These are phyloP conservation scores for Elaeis guineensis DNA, from an alignment of 176 grass and related monocot species.

Conservation along the genomic window DNA sequence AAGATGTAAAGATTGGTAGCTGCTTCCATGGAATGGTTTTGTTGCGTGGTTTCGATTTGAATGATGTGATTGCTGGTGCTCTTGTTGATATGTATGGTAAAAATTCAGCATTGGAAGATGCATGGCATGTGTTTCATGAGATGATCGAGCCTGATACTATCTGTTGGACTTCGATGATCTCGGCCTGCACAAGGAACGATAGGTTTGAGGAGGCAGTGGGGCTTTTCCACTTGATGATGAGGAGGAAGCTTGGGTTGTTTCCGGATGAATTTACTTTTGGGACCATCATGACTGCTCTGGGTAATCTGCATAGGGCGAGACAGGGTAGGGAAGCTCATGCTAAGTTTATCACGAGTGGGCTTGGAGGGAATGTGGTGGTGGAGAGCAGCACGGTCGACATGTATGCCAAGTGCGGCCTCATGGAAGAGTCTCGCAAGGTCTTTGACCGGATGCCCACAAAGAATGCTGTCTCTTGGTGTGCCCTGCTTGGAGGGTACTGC, in stretches of 20 bases:
- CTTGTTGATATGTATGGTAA: conserved; percentile 73
- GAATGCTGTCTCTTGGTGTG: conserved; percentile 75
- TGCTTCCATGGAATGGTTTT: conserved; percentile 62
- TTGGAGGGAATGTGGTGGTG: conserved; percentile 60
- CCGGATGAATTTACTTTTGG: conserved; percentile 64
- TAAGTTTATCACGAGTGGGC: conserved; percentile 40
- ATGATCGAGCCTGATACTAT: conserved; percentile 55
- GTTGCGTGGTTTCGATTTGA: conserved; percentile 31
- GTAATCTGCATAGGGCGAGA: conserved; percentile 41
- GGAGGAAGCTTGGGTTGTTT: not conserved
- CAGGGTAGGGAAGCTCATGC: conserved; percentile 60
- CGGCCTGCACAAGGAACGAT: conserved; percentile 55
- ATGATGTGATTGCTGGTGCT: conserved; percentile 49
- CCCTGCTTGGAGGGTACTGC: conserved; percentile 66
- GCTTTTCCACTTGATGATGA: conserved; percentile 41
- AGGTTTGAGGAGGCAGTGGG: conserved; percentile 43
- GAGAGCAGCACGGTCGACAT: conserved; percentile 79
- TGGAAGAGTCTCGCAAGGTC: conserved; percentile 53
- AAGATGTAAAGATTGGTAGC: conserved; percentile 33
- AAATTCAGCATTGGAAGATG: conserved; percentile 18
- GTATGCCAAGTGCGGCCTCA: conserved; percentile 64
- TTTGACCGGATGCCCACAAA: conserved; percentile 57
- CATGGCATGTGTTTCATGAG: conserved; percentile 52
- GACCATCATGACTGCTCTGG: conserved; percentile 52
- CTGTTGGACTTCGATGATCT: conserved; percentile 77